Base-by-base conservation (phyloP, 495 filamentous ascomycete species). In the Tuber umbilicatum region DNA sequence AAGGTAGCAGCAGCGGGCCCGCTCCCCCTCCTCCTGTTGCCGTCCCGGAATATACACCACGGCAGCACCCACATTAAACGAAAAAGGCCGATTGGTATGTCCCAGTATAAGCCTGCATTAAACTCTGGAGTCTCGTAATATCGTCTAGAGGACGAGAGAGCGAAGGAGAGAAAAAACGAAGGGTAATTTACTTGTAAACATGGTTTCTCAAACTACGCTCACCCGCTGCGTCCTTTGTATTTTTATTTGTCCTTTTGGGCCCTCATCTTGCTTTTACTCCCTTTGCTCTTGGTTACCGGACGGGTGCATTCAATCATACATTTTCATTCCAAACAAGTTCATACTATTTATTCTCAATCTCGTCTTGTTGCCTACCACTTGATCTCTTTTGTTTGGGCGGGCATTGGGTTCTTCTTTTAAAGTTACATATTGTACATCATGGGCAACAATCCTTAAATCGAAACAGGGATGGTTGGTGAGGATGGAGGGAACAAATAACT, bases 1-100 rank as follows among this genome's bases (percentile, higher is more conserved):
- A 79, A 72, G 76, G 77, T n/a, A 79, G 74, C 40, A 75, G 72
- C 37, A 71, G 71, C 41, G 76, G 71, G 17, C 77, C 77, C 23
- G 37, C 76, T 31, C 74, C 74, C 50, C 77, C 77, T 31, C 77
- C 77, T 1, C 77, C 77, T 27, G 42, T 47, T 42, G 73, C 71
- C 21, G 72, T 73, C 60, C 72, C 72, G 43, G 72, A 10, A n/a
- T 79, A 78, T 64, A 64, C 55, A 31, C 55, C 55, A 14, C 55
- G 17, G 27, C 55, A 64, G 55, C 14, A 16, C 55, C 55, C 55
- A 19, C 55, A 64, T 35, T 64, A 31, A 64, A 31, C 55, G n/a
- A 2, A 17, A 64, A 35, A 17, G 12, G 14, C 55, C 55, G 27
- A 64, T 6, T 16, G 55, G 27, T 64, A 35, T 64, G 55, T 31